phyloP scores from a whole-genome alignment of 805 yeast species.

The Saccharomycopsis selenospora region DNA sequence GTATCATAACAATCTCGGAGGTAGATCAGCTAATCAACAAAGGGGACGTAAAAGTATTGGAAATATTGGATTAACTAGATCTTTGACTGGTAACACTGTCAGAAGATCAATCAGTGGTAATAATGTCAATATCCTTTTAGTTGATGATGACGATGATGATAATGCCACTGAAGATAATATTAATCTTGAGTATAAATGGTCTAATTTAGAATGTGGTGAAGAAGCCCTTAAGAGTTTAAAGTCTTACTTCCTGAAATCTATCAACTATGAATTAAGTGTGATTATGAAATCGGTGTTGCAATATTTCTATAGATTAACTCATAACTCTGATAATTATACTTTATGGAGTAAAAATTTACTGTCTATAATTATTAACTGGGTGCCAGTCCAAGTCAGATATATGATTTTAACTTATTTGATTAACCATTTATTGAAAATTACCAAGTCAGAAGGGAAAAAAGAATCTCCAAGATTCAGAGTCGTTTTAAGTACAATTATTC shows the following conservation, averaged over 20 bases:
- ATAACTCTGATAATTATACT: conserved; percentile 10
- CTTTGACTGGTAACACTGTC: neutral
- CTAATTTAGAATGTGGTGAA: conserved; percentile 15
- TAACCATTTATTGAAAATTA: conserved; percentile 26
- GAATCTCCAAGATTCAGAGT: neutral
- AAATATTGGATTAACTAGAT: neutral
- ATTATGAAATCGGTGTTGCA: conserved; percentile 48
- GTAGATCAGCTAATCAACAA: neutral
- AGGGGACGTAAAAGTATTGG: neutral
- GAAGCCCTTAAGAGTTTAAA: conserved; percentile 39
- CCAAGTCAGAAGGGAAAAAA: neutral
- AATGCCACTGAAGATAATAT: conserved; percentile 16
- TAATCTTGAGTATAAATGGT: conserved; percentile 15
- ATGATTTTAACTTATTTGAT: conserved; percentile 47
- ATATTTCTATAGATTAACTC: conserved; percentile 31
- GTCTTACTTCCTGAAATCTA: conserved; percentile 55
- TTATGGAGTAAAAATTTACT: conserved; percentile 54
- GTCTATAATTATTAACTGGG: conserved; percentile 62
- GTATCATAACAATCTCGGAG: neutral
- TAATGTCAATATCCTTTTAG: neutral
- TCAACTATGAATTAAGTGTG: conserved; percentile 50
- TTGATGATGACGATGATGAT: neutral
- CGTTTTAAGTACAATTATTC: conserved; percentile 38
- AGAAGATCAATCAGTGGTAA: conserved; percentile 8
- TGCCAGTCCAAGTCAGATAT: conserved; percentile 75